Evolutionary conservation across 352 stramenopile genomes (phyloP), one percentile per base, ranked within the genome.

Genomic region (Phytophthora palmivora): DNA sequence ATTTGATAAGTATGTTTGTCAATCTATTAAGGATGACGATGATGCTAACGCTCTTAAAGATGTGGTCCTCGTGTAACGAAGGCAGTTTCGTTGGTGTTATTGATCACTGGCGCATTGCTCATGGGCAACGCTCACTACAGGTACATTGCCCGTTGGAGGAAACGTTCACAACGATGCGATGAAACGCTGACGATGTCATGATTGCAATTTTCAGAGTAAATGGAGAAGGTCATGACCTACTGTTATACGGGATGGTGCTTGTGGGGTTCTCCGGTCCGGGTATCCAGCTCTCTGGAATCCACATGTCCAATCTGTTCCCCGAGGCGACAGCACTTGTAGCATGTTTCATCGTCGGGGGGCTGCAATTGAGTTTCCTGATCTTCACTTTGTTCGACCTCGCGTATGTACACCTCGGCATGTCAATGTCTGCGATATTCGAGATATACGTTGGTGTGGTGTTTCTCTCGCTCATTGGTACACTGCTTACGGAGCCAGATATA

Each of bases 241-340:
- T 92, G 41, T 68, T 92, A 8, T 78, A 72, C 4, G 83, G 76
- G 39, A 88, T 92, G 75, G 53, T 78, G 24, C 64, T 92, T 36
- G 66, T 89, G 6, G 83, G 79, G 1, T 88, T 92, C 49, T 76
- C 77, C 0, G 83, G 83, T 3, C 82, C 83, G 0, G 83, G 83
- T 12, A 72, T 89, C 38, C 83, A 92, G 66, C 76, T 86, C 22
- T 74, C 78, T 46, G 80, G 74, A 18, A 90, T 92, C 59, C 83
- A 92, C 48, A 70, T 92, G 38, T 89, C 83, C 21, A 92, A 91
- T 47, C 47, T 92, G 11, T 92, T 91, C 56, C 83, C 83, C 2
- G 75, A 87, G 39, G 72, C 77, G 11, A 88, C 82, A 28, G 80
- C 83, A 21, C 69, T 89, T 3, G 81, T 89, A 46, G 86, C 83